A percentile compares a stretch with the other conserved stretches of the same genome.
phyloP scores from a whole-genome alignment of 495 filamentous ascomycete genomes.

The Tuber borchii region DNA sequence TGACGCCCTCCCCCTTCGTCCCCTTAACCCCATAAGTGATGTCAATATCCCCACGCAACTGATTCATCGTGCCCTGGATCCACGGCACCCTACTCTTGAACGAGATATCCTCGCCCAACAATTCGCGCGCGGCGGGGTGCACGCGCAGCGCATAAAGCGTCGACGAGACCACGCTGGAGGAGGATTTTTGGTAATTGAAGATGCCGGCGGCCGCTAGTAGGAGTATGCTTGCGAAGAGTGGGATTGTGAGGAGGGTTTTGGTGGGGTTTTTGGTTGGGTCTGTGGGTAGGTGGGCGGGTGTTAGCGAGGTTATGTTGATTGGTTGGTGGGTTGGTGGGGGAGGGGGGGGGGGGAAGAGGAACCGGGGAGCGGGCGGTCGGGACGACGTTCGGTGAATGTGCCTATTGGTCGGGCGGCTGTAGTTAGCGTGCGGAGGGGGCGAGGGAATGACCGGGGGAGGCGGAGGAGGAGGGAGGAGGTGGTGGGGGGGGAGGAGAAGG shows the following conservation, averaged over 20 bases:
- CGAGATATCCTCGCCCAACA: conserved; percentile 87
- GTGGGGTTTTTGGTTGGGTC: not conserved
- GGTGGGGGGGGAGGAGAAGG: not conserved
- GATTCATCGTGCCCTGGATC: conserved; percentile 90
- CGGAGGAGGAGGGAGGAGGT: not conserved
- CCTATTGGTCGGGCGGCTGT: not conserved
- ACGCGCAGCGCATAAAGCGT: conserved; percentile 88
- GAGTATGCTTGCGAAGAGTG: not conserved
- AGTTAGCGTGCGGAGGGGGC: not conserved
- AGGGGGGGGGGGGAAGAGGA: not conserved
- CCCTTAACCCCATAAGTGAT: conserved; percentile 84
- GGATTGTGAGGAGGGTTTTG: not conserved
- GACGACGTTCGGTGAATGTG: conserved; percentile 62
- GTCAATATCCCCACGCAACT: conserved; percentile 84
- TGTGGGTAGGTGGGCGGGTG: not conserved
- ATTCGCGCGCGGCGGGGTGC: conserved; percentile 61
- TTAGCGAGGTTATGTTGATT: not conserved
- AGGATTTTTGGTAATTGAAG: conserved; percentile 97
- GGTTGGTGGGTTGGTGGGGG: not conserved
- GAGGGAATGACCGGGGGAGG: not conserved
- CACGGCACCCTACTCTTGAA: conserved; percentile 82
- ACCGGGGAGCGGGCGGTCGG: conserved; percentile 72
- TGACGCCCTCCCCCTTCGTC: conserved; percentile 60
- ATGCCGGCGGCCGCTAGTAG: conserved; percentile 16
- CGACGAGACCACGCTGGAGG: conserved; percentile 70